phyloP scores from a whole-genome alignment of 495 filamentous ascomycete species.

The Sordaria brevicollis region DNA sequence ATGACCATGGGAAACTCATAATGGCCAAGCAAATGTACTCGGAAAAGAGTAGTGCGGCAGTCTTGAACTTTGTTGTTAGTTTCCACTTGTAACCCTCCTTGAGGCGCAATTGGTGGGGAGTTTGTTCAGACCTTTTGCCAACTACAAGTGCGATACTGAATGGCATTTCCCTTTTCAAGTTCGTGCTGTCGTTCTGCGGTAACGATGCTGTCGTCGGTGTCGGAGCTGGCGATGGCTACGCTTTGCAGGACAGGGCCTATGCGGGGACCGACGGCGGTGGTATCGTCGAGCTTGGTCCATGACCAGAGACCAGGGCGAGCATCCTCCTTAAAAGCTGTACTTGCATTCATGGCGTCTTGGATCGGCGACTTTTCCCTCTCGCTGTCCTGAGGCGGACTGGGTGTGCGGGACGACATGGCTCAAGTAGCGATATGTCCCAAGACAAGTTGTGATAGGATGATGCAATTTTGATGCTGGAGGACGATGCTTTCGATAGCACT shows the following conservation, averaged over 20 bases:
- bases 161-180: constrained; percentile 63
- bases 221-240: constrained; percentile 22
- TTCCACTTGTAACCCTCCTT: neutral
- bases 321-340: neutral
- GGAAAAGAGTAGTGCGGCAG: constrained; percentile 75
- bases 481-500: neutral
- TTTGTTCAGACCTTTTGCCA: constrained; percentile 69
- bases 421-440: neutral
- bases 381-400: neutral
- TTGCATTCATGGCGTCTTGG: neutral
- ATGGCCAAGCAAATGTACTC: constrained; percentile 92
- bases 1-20: constrained; percentile 89
- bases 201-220: constrained; percentile 30
- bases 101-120: neutral
- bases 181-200: constrained; percentile 65
- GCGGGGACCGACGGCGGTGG: constrained; percentile 23
- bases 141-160: constrained; percentile 82
- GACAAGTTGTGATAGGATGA: neutral
- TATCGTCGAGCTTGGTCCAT: neutral
- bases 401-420: neutral
- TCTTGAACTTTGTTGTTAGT: constrained; percentile 33
- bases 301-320: neutral
- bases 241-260: constrained; percentile 33
- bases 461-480: neutral
- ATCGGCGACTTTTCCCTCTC: neutral